phyloP scores from a whole-genome alignment of 1,284 basidiomycete genomes.

The Cryptococcus sp. region DNA sequence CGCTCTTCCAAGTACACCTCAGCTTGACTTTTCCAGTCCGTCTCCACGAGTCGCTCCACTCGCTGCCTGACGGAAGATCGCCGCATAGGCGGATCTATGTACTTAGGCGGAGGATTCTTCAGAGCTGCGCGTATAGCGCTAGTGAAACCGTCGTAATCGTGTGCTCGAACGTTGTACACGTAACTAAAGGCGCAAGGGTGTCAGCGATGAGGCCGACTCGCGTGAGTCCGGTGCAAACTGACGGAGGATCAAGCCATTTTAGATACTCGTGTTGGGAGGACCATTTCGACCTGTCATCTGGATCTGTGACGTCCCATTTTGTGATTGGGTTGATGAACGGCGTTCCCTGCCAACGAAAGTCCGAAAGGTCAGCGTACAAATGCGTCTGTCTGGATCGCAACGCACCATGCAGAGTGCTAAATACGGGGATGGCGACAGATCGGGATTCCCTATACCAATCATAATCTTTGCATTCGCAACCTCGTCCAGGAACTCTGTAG shows the following conservation, averaged over 20 bases:
- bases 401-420: constrained; percentile 4
- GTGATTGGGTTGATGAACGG: constrained; percentile 8
- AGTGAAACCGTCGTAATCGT: constrained; percentile 2
- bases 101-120: constrained; percentile 1
- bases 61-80: not conserved
- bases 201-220: not conserved
- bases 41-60: constrained; percentile 5
- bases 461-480: constrained; percentile 3
- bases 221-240: not conserved
- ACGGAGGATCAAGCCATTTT: constrained; percentile 11
- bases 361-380: not conserved
- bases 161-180: constrained; percentile 10
- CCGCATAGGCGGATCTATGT: constrained; percentile 5
- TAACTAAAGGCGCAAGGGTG: not conserved
- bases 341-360: not conserved
- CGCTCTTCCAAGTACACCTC: constrained; percentile 6
- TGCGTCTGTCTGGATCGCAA: not conserved
- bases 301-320: constrained; percentile 3
- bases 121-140: not conserved
- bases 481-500: constrained; percentile 2
- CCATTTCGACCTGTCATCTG: constrained; percentile 9
- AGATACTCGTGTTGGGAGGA: constrained; percentile 7
- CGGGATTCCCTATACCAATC: constrained; percentile 9
- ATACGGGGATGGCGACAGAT: constrained; percentile 9
- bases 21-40: constrained; percentile 3